Percentiles rank a stretch among this genome's conserved stretches.
Conservation (phyloP, 352 stramenopile species). For the Phytophthora syringae region DNA sequence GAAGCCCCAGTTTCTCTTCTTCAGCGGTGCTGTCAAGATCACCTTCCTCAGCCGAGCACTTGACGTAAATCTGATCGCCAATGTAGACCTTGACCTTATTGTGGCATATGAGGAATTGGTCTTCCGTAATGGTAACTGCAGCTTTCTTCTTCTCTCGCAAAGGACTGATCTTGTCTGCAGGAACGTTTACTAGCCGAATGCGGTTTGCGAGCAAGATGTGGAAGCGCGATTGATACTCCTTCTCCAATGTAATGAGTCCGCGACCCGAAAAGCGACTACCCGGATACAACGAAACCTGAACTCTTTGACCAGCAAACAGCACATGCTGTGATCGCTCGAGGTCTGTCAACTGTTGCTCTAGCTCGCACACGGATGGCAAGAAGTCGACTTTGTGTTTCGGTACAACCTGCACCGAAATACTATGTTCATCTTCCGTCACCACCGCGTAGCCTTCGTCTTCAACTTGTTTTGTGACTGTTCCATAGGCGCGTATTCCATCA, state of each 20-base stretch:
- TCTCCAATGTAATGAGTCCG: slow-evolving; percentile 66
- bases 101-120: slow-evolving; percentile 71
- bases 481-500: slow-evolving; percentile 57
- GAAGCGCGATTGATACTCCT: slow-evolving; percentile 44
- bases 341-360: slow-evolving; percentile 61
- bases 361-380: slow-evolving; percentile 60
- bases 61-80: slow-evolving; percentile 78
- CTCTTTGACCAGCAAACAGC: slow-evolving; percentile 71
- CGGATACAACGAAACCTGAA: slow-evolving; percentile 77
- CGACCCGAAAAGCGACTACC: slow-evolving; percentile 70
- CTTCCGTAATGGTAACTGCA: slow-evolving; percentile 64
- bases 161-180: slow-evolving; percentile 62
- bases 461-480: slow-evolving; percentile 58
- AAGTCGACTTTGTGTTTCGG: slow-evolving; percentile 53
- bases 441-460: slow-evolving; percentile 57
- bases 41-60: slow-evolving; percentile 45
- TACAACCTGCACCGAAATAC: slow-evolving; percentile 63
- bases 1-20: slow-evolving; percentile 71
- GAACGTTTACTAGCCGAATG: slow-evolving; percentile 74
- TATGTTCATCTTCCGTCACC: slow-evolving; percentile 67
- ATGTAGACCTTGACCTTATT: slow-evolving; percentile 76
- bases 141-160: slow-evolving; percentile 69
- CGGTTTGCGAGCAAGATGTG: slow-evolving; percentile 74
- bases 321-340: slow-evolving; percentile 46
- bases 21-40: slow-evolving; percentile 51